These are phyloP conservation scores for Yarrowia osloensis DNA, from an alignment of 805 yeast genomes.

Conservation along the genomic window DNA sequence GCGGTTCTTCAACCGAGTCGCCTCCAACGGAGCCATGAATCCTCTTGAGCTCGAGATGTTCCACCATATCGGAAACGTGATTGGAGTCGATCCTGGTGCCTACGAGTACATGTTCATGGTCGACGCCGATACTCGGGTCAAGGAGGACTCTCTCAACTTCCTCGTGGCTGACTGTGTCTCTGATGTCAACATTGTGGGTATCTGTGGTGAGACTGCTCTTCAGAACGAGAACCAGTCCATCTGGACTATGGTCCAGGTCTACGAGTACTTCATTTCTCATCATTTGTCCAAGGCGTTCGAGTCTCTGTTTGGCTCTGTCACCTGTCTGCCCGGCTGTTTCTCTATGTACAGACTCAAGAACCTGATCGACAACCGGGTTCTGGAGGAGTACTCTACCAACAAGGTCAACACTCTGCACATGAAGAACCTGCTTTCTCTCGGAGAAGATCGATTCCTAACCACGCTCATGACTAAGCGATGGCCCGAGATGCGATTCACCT, in stretches of 20 bases:
- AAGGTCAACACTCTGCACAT: slow-evolving; percentile 59
- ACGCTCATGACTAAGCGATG: slow-evolving; percentile 60
- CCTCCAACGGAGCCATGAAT: slow-evolving; percentile 61
- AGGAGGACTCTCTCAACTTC: slow-evolving; percentile 55
- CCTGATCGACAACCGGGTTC: slow-evolving; percentile 60
- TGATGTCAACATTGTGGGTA: slow-evolving; percentile 57
- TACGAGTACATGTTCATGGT: slow-evolving; percentile 59
- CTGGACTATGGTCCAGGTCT: slow-evolving; percentile 63
- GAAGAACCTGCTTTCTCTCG: slow-evolving; percentile 60
- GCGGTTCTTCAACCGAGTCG: slow-evolving; percentile 61
- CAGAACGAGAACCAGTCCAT: slow-evolving; percentile 54
- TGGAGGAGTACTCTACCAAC: slow-evolving; percentile 57
- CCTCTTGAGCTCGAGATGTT: slow-evolving; percentile 58
- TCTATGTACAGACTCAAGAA: slow-evolving; percentile 58
- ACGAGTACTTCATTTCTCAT: slow-evolving; percentile 64
- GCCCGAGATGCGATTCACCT: slow-evolving; percentile 56
- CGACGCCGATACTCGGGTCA: slow-evolving; percentile 63
- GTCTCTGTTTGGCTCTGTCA: slow-evolving; percentile 61
- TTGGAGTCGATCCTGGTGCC: slow-evolving; percentile 59
- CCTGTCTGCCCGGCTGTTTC: slow-evolving; percentile 69
- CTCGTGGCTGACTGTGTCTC: slow-evolving; percentile 58
- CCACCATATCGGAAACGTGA: slow-evolving; percentile 56
- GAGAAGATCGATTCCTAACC: slow-evolving; percentile 62
- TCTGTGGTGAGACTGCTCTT: slow-evolving; percentile 64
- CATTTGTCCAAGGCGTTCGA: slow-evolving; percentile 67